A percentile compares a stretch with the other conserved stretches of the same genome.
Conservation (phyloP, 805 yeast species). For the Candida ascalaphidarum region DNA sequence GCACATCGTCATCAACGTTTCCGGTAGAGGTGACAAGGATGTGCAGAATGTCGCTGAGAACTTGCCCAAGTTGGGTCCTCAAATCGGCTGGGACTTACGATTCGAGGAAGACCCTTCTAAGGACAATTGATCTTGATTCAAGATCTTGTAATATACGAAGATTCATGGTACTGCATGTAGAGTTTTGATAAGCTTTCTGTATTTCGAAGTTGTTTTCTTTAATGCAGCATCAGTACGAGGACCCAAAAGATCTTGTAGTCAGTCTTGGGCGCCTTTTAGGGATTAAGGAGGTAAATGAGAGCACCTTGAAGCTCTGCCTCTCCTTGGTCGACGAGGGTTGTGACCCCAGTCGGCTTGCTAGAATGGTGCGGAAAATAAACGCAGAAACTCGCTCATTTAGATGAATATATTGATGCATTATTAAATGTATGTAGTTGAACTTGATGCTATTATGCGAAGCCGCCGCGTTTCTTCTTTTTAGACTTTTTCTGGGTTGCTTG, state of each 20-base stretch:
- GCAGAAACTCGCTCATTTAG: no score
- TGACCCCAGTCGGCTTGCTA: conserved; percentile 14
- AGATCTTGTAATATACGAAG: no score
- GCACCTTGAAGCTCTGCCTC: conserved; percentile 22
- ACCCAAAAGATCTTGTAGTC: no score
- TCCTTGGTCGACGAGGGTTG: conserved; percentile 27
- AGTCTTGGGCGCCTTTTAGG: no score
- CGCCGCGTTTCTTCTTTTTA: conserved; percentile 40
- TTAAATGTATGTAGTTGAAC: no score
- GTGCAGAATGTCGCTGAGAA: conserved; percentile 96
- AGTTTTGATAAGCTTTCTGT: no score
- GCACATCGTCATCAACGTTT: conserved; percentile 78
- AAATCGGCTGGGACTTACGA: conserved; percentile 94
- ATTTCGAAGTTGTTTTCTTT: no score
- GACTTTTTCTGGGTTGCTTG: conserved; percentile 10
- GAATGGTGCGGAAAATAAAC: not conserved
- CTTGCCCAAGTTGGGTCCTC: conserved; percentile 81
- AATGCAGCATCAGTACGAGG: no score
- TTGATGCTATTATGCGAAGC: conserved; percentile 31
- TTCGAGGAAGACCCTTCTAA: conserved; percentile 51
- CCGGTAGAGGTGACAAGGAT: conserved; percentile 99
- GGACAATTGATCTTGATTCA: no score
- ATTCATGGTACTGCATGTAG: no score
- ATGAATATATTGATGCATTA: no score
- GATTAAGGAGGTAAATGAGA: conserved; percentile 16